Evolutionary conservation across 805 yeast genomes (phyloP).

Genomic region (Torulaspora maleeae): DNA sequence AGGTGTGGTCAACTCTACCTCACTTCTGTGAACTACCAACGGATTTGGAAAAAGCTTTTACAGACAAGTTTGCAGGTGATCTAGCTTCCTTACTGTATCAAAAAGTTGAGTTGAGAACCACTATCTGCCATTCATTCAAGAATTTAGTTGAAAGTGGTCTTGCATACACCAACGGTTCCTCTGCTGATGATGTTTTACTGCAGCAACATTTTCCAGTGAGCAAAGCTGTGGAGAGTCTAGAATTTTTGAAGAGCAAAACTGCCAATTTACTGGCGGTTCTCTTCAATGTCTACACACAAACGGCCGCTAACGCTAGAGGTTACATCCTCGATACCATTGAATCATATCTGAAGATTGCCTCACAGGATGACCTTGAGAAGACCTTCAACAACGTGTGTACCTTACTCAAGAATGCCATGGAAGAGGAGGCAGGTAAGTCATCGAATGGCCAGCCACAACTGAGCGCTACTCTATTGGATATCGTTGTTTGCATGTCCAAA

Average conservation of each 20-base stretch:
- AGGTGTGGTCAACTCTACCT: constrained; percentile 88
- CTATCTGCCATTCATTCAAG: constrained; percentile 78
- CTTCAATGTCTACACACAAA: constrained; percentile 89
- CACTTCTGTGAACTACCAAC: constrained; percentile 82
- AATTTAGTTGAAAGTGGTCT: constrained; percentile 69
- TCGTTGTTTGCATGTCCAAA: constrained; percentile 80
- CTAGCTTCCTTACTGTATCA: constrained; percentile 72
- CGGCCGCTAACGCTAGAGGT: constrained; percentile 77
- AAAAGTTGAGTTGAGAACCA: constrained; percentile 67
- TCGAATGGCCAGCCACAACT: constrained; percentile 38
- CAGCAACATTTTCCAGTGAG: constrained; percentile 56
- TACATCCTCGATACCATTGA: constrained; percentile 84
- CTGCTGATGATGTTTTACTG: constrained; percentile 51
- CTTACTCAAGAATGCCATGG: constrained; percentile 68
- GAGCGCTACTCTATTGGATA: constrained; percentile 86
- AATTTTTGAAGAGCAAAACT: constrained; percentile 60
- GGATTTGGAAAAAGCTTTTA: constrained; percentile 62
- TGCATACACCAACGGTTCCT: constrained; percentile 52
- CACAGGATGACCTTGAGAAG: constrained; percentile 57
- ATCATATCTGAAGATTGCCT: constrained; percentile 65
- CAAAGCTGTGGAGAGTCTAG: constrained; percentile 53
- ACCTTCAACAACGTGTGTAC: constrained; percentile 86
- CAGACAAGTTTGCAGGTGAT: constrained; percentile 70
- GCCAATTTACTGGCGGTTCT: constrained; percentile 78
- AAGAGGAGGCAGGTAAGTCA: constrained; percentile 44